These are phyloP conservation scores for Quercus wislizeni DNA, from an alignment of 306 rosid species.

Conservation along the genomic window DNA sequence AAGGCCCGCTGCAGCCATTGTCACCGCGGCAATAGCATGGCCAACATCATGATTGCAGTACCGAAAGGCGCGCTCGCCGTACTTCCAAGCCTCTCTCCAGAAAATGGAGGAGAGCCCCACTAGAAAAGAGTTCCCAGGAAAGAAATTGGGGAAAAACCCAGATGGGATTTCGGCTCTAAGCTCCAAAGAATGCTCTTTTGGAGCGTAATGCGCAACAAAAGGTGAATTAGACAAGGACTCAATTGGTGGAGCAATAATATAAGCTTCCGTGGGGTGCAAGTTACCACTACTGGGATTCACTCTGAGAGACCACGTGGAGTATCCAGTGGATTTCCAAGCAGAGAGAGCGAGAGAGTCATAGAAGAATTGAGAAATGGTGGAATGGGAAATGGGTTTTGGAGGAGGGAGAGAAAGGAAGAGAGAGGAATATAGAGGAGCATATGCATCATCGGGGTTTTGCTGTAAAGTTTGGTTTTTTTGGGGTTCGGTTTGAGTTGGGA, in stretches of 20 bases:
- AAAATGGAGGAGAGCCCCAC: constrained; percentile 81
- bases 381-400: constrained; percentile 62
- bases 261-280: constrained; percentile 89
- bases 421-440: constrained; percentile 56
- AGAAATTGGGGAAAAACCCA: constrained; percentile 40
- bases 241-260: constrained; percentile 56
- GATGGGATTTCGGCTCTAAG: constrained; percentile 64
- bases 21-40: constrained; percentile 84
- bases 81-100: constrained; percentile 99
- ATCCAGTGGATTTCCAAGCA: constrained; percentile 74
- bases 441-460: background rate
- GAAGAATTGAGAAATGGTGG: constrained; percentile 73
- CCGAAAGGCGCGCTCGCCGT: constrained; percentile 90
- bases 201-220: constrained; percentile 89
- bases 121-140: constrained; percentile 57
- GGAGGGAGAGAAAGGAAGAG: constrained; percentile 64
- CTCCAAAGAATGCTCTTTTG: constrained; percentile 86
- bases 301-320: constrained; percentile 84
- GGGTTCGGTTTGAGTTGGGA: constrained; percentile 23
- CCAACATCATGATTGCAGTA: constrained; percentile 93
- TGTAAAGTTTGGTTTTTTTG: background rate
- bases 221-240: constrained; percentile 42
- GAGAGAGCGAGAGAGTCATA: constrained; percentile 82
- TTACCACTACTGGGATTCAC: constrained; percentile 95
- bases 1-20: constrained; percentile 73